Conservation (phyloP, 2,329 filamentous ascomycete species). For the Cercospora zeae-maydis region DNA sequence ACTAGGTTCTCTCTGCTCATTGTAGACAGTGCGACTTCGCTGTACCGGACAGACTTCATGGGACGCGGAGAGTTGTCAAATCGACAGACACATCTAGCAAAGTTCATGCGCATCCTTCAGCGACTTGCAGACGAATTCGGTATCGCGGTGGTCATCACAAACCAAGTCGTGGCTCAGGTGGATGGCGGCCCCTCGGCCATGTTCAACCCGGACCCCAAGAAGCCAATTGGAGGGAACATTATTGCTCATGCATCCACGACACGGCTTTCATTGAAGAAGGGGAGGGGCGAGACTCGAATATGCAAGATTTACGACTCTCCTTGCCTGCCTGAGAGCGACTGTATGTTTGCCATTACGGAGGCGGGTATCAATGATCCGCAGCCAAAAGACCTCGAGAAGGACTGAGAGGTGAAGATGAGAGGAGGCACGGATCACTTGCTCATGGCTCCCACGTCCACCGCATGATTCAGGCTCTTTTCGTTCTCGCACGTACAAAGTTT, state of each 20-base stretch:
- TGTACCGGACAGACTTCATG: slow-evolving; percentile 94
- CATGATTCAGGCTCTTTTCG: not conserved
- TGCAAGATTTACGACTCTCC: slow-evolving; percentile 99
- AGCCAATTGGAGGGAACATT: slow-evolving; percentile 97
- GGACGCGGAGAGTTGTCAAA: slow-evolving; percentile 97
- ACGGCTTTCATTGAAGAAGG: slow-evolving; percentile 90
- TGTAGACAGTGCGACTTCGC: slow-evolving; percentile 90
- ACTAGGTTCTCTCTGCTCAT: slow-evolving; percentile 94
- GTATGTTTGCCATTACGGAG: slow-evolving; percentile 93
- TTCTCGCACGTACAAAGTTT: slow-evolving; percentile 1
- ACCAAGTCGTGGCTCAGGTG: slow-evolving; percentile 97
- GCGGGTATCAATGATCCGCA: slow-evolving; percentile 94
- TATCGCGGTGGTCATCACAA: slow-evolving; percentile 97
- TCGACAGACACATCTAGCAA: slow-evolving; percentile 81
- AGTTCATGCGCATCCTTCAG: slow-evolving; percentile 82
- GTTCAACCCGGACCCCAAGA: slow-evolving; percentile 99
- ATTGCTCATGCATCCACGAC: slow-evolving; percentile 98
- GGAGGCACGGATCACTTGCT: not conserved
- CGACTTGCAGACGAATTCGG: slow-evolving; percentile 78
- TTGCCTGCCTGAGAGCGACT: slow-evolving; percentile 93
- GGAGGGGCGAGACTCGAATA: slow-evolving; percentile 87
- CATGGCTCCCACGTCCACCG: not conserved
- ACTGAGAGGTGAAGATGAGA: slow-evolving; percentile 37
- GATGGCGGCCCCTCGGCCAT: slow-evolving; percentile 94
- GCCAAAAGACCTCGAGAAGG: slow-evolving; percentile 92